phyloP scores from a whole-genome alignment of 2,329 filamentous ascomycete species.

The Fusarium nematophilum region DNA sequence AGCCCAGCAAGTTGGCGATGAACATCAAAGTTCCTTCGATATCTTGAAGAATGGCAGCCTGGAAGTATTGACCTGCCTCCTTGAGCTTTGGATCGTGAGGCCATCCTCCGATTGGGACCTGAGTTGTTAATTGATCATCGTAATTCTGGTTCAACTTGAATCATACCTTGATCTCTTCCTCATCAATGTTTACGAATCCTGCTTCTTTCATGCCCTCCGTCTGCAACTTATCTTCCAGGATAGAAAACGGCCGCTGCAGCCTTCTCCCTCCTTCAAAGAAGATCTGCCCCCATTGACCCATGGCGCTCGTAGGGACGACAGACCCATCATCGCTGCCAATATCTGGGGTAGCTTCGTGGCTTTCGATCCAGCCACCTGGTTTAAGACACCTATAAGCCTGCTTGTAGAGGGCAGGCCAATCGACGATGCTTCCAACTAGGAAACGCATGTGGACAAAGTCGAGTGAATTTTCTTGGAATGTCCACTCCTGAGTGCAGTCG shows the following conservation, averaged over 20 bases:
- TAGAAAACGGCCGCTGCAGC: slow-evolving; percentile 1
- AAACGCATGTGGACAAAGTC: slow-evolving; percentile 1
- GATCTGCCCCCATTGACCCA: slow-evolving; percentile 19
- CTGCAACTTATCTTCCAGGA: slow-evolving; percentile 4
- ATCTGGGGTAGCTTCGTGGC: not conserved
- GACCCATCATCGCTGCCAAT: slow-evolving; percentile 8
- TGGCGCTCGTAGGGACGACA: not conserved
- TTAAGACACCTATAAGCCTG: slow-evolving; percentile 3
- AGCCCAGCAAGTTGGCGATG: slow-evolving; percentile 3
- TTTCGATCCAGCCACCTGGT: slow-evolving; percentile 11
- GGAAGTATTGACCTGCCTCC: slow-evolving; percentile 15
- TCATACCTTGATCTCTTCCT: slow-evolving; percentile 4
- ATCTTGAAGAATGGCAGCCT: slow-evolving; percentile 13
- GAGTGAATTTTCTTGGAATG: not conserved
- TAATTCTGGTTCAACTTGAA: accelerated
- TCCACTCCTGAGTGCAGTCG: not conserved
- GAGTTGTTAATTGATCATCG: accelerated
- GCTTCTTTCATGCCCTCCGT: not conserved
- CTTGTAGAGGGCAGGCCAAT: slow-evolving; percentile 1
- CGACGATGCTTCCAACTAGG: not conserved
- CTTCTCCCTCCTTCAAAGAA: slow-evolving; percentile 12
- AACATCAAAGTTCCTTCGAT: slow-evolving; percentile 7
- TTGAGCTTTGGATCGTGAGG: not conserved
- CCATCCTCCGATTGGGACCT: slow-evolving; percentile 15
- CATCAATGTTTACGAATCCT: not conserved